Percentiles rank a stretch among this genome's conserved stretches.
Evolutionary conservation across 305 asterid genomes (phyloP).

Genomic region (Nicotiana rustica): DNA sequence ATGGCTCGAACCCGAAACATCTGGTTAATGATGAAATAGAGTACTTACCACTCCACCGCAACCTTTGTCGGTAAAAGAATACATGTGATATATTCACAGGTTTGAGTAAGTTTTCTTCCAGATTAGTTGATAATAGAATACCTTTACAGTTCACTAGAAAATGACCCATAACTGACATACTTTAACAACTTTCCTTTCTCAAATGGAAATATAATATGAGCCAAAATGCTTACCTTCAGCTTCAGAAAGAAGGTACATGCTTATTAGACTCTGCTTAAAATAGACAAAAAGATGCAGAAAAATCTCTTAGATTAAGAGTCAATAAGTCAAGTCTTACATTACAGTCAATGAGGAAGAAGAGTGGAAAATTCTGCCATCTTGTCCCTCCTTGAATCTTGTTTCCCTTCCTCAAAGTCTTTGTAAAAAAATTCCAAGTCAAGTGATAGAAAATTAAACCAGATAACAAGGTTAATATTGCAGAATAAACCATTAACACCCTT

Average conservation of each 20-base stretch:
- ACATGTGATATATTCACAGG: no score
- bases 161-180: not conserved
- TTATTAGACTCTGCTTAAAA: not conserved
- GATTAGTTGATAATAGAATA: not conserved
- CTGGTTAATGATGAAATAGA: no score
- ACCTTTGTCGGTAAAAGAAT: no score
- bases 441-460: not conserved
- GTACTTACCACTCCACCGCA: no score
- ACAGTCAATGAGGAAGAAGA: not conserved
- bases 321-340: not conserved
- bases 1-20: no score
- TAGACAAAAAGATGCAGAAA: not conserved
- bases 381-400: not conserved
- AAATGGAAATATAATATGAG: not conserved
- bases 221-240: constrained; percentile 12
- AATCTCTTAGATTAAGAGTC: not conserved
- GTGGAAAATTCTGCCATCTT: not conserved
- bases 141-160: not conserved
- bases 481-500: not conserved
- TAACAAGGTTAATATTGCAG: constrained; percentile 4
- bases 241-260: constrained; percentile 8
- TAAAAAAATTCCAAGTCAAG: constrained; percentile 37
- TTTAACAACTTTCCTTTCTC: constrained; percentile 9
- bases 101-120: no score
- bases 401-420: constrained; percentile 28